These are phyloP conservation scores for Zymoseptoria pseudotritici DNA, from an alignment of 2,329 filamentous ascomycete species.

Conservation along the genomic window DNA sequence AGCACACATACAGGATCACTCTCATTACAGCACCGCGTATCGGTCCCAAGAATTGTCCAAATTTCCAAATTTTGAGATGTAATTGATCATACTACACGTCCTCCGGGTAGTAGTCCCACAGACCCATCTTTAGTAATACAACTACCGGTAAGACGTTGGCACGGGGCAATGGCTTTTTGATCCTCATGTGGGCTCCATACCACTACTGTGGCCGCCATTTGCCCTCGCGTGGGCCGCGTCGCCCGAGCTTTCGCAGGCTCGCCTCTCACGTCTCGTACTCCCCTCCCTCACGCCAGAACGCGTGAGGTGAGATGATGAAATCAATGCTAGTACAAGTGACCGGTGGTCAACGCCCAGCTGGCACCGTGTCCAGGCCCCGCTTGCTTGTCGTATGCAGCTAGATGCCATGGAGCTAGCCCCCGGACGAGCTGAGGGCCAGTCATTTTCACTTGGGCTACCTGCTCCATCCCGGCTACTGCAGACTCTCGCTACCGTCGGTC, in stretches of 20 bases:
- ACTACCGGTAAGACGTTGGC: neutral
- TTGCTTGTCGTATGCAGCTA: slow-evolving; percentile 10
- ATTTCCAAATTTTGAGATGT: neutral
- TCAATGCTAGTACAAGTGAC: neutral
- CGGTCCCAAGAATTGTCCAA: neutral
- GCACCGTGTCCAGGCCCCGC: slow-evolving; percentile 6
- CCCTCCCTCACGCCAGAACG: neutral
- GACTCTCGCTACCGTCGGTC: neutral
- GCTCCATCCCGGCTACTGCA: slow-evolving; percentile 9
- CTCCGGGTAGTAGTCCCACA: neutral
- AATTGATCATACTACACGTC: neutral
- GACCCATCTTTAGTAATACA: neutral
- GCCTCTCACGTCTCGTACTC: neutral
- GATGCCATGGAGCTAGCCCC: slow-evolving; percentile 11
- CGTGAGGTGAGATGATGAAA: neutral
- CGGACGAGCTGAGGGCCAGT: slow-evolving; percentile 11
- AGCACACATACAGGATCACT: neutral
- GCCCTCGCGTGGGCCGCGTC: neutral
- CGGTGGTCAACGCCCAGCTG: slow-evolving; percentile 6
- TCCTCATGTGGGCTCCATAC: neutral
- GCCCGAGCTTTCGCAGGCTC: neutral
- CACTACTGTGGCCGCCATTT: neutral
- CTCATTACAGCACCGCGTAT: neutral
- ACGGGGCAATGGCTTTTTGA: neutral
- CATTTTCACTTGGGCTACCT: slow-evolving; percentile 9